phyloP scores from a whole-genome alignment of 73 alveolate species.

The Uronychia binucleata region DNA sequence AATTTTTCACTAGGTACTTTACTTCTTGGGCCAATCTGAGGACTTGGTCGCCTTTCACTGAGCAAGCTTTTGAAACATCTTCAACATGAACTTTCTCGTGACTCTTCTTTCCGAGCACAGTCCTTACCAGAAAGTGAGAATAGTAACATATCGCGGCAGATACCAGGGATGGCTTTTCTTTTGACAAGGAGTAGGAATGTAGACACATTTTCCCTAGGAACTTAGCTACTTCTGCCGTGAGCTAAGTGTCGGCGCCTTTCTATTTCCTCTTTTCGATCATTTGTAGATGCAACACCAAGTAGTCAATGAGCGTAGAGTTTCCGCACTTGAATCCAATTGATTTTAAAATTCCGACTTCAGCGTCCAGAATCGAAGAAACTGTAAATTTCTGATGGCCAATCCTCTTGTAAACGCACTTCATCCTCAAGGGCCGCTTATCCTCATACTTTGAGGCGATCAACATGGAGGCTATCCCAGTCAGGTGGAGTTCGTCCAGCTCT shows the following conservation, averaged over 20 bases:
- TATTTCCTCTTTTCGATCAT: background rate
- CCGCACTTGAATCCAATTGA: conserved; percentile 71
- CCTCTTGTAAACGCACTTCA: conserved; percentile 75
- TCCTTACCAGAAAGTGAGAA: background rate
- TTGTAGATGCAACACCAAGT: conserved; percentile 11
- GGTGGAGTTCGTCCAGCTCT: conserved; percentile 72
- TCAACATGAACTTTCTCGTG: background rate
- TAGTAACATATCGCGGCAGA: background rate
- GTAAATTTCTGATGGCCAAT: conserved; percentile 85
- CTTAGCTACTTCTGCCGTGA: background rate
- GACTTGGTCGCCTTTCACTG: background rate
- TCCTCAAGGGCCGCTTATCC: conserved; percentile 80
- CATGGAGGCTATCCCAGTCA: conserved; percentile 88
- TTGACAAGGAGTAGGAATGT: background rate
- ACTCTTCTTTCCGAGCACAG: background rate
- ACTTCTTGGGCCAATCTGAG: background rate
- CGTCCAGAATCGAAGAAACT: conserved; percentile 55
- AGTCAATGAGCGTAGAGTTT: conserved; percentile 48
- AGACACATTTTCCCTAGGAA: background rate
- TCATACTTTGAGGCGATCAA: conserved; percentile 88
- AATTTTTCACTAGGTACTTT: background rate
- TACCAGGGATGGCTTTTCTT: background rate
- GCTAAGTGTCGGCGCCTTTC: background rate
- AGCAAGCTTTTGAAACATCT: background rate
- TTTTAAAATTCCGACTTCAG: conserved; percentile 72